These are phyloP conservation scores for Cladosporium cucumerinum DNA, from an alignment of 2,329 filamentous ascomycete species.

Conservation along the genomic window DNA sequence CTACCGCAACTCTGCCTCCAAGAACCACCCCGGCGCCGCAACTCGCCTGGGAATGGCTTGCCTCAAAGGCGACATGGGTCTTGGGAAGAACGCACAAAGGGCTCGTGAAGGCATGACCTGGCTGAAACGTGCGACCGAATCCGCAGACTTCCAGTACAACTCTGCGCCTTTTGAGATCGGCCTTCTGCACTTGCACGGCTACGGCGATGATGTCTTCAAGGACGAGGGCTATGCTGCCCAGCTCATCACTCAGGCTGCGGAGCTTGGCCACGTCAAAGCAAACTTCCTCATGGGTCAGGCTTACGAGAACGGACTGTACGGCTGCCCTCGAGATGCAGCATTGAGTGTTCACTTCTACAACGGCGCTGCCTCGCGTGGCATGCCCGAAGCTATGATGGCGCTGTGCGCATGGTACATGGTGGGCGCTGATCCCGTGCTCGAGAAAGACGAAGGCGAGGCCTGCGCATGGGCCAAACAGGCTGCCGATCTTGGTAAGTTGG, in stretches of 20 bases:
- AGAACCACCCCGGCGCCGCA: conserved; percentile 93
- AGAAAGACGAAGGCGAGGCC: conserved; percentile 93
- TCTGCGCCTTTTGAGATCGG: conserved; percentile 88
- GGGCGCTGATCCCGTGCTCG: conserved; percentile 83
- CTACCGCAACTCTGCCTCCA: conserved; percentile 83
- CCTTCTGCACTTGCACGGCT: conserved; percentile 85
- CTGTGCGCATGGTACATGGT: conserved; percentile 98
- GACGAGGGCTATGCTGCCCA: conserved; percentile 89
- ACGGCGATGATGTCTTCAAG: conserved; percentile 87
- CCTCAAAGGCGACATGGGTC: conserved; percentile 80
- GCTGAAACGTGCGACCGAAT: conserved; percentile 89
- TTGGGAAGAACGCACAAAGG: conserved; percentile 66
- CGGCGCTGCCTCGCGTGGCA: conserved; percentile 77
- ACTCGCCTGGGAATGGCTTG: conserved; percentile 88
- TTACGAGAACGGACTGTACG: conserved; percentile 86
- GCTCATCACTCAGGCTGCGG: conserved; percentile 89
- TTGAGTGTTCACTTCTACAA: conserved; percentile 98
- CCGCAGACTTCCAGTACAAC: conserved; percentile 89
- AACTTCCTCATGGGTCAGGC: conserved; percentile 89
- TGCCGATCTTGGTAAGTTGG: conserved; percentile 74
- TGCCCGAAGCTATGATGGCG: conserved; percentile 93
- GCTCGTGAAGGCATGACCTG: conserved; percentile 84
- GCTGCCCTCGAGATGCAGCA: conserved; percentile 85
- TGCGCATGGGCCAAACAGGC: conserved; percentile 93
- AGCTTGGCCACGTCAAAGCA: conserved; percentile 83